Evolutionary conservation across 306 rosid genomes (phyloP), one percentile per base, ranked within the genome.

Genomic region (Mimosa pudica): DNA sequence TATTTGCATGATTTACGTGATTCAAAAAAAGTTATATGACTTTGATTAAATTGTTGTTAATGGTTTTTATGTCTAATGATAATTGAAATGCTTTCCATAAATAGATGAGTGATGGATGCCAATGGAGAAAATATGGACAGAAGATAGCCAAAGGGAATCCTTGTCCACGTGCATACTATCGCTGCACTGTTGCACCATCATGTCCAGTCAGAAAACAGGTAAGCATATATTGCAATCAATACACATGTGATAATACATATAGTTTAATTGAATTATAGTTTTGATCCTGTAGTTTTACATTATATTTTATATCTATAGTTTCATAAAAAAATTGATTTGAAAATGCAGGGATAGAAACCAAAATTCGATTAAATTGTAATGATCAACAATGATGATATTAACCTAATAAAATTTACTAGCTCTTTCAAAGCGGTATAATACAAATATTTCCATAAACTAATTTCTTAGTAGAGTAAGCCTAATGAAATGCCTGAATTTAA

Each of bases 111-210:
- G 97, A 92, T 88, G 94, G 94, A 70, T 92, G 97, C 63, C 97
- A 92, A 18, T 92, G 97, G 97, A 90, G 97, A 36, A 92, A 92
- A 84, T 92, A 92, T 71, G 97, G 97, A 52, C 97, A 92, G 77
- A 92, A 92, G 75, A 84, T 87, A 66, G 84, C 97, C 14, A 92
- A 90, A 82, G 94, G 90, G 70, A 92, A 92, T 81, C 97, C 94
- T 70, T 88, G 94, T 84, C 97, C 97, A 4, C 79, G 94, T 36
- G 93, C 97, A 10, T 92, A 92, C 61, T 92, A 92, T 78, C 91
- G 97, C 38, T 92, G 97, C 79, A 87, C 97, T 3, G 90, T 92
- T 63, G 87, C 90, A 71, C 87, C 90, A 38, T 68, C 88, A 32
- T 92, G 97, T 58, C 93, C 97, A 2, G 94, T 88, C 10, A 86